Evolutionary conservation across 345 rosid genomes (phyloP).

Genomic region (Syzygium aqueum): DNA sequence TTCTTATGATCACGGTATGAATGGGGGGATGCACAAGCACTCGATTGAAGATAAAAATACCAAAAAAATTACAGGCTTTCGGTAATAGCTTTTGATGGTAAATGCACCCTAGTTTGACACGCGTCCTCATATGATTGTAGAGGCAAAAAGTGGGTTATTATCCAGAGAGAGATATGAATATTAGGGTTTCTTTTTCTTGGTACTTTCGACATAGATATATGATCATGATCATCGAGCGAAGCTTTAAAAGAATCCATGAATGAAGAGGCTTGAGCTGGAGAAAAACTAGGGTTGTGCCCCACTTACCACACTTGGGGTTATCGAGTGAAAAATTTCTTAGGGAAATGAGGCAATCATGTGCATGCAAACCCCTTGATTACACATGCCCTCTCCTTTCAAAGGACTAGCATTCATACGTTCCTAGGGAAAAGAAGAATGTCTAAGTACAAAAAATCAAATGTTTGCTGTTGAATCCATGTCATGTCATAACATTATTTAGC

Average conservation of each 20-base stretch:
- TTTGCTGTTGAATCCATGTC: neutral
- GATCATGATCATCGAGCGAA: neutral
- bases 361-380: neutral
- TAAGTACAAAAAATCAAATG: neutral
- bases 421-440: neutral
- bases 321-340: neutral
- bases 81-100: neutral
- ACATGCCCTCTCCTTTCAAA: neutral
- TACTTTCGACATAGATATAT: neutral
- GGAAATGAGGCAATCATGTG: neutral
- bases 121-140: slow-evolving; percentile 5
- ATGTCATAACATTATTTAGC: neutral
- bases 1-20: neutral
- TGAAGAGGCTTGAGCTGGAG: neutral
- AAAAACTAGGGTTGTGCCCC: neutral
- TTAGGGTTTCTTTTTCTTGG: neutral
- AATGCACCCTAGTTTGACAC: slow-evolving; percentile 6
- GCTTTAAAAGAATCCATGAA: neutral
- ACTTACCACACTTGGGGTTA: neutral
- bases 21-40: neutral
- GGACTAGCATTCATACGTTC: neutral
- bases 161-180: neutral
- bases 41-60: neutral
- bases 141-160: neutral
- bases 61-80: neutral